A percentile compares a stretch with the other conserved stretches of the same genome.
These are phyloP conservation scores for Pilasporangium apinafurcum DNA, from an alignment of 352 stramenopile species.

Conservation along the genomic window DNA sequence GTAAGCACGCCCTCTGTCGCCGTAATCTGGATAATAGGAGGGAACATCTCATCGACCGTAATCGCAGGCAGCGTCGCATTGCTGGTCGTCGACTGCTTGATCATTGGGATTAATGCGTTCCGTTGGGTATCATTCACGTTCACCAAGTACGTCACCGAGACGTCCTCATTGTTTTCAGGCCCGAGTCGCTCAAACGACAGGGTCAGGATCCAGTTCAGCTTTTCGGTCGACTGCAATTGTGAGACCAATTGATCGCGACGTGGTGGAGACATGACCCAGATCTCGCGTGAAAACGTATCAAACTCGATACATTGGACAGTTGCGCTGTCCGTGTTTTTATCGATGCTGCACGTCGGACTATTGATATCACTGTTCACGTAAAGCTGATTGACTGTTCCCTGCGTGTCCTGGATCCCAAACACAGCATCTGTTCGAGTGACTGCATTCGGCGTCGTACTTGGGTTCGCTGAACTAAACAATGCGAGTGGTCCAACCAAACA, in stretches of 20 bases:
- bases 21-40: slow-evolving; percentile 66
- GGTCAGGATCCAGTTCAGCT: slow-evolving; percentile 65
- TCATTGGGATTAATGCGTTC: slow-evolving; percentile 64
- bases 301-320: slow-evolving; percentile 76
- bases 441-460: slow-evolving; percentile 66
- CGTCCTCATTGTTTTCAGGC: slow-evolving; percentile 47
- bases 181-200: slow-evolving; percentile 67
- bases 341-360: slow-evolving; percentile 55
- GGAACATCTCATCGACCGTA: slow-evolving; percentile 40
- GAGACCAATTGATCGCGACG: slow-evolving; percentile 61
- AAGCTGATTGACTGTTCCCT: slow-evolving; percentile 68
- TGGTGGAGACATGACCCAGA: slow-evolving; percentile 69
- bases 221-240: slow-evolving; percentile 61
- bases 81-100: slow-evolving; percentile 39
- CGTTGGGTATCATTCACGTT: slow-evolving; percentile 50
- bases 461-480: slow-evolving; percentile 85
- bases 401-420: slow-evolving; percentile 68
- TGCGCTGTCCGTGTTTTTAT: slow-evolving; percentile 63
- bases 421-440: slow-evolving; percentile 53
- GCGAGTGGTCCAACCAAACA: slow-evolving; percentile 73
- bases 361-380: slow-evolving; percentile 76
- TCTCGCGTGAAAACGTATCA: slow-evolving; percentile 65
- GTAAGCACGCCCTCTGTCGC: slow-evolving; percentile 49
- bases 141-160: slow-evolving; percentile 43
- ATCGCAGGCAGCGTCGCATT: slow-evolving; percentile 32